Base-by-base conservation (phyloP, 306 rosid species). In the Casuarina cunninghamiana region DNA sequence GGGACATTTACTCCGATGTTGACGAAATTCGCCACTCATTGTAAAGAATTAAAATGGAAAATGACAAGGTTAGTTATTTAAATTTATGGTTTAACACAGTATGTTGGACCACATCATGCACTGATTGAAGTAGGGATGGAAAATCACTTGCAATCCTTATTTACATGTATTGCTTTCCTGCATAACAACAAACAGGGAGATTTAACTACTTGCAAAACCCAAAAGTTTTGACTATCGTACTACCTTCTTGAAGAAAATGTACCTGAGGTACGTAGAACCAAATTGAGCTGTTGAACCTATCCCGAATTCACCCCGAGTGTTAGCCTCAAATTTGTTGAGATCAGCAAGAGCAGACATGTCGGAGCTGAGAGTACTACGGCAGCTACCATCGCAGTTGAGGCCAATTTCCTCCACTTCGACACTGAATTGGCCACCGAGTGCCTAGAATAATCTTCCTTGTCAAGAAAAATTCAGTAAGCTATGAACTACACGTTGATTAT, bases 241-340 rank as follows among this genome's bases (percentile, higher is more conserved):
- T n/a, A n/a, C n/a, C n/a, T n/a, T n/a, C n/a, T n/a, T n/a, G n/a
- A n/a, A n/a, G 38, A 12, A 68, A 79, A 55, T 35, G 0, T 71
- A 94, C 97, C 84, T 92, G 79, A 94, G 97, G 70, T 94, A 97
- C 11, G 98, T 97, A 49, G 97, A 94, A 26, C 98, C 98, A 74
- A 77, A 94, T 35, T 94, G 98, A 2, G 98, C 98, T 1, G 98
- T 97, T 0, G 98, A 94, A 57, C 97, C 98, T 3, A 90, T 94
- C 2, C 98, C 98, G 72, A 94, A 94, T 83, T 94, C 97, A 72
- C 98, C 98, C 61, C 94, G 90, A 0, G 87, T 45, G 1, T 78
- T 91, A n/a, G 98, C 98, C 69, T 92, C 98, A 53, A 35, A 92
- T 79, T 90, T 94, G 84, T 94, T 94, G 75, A 94, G 97, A 75